phyloP scores from a whole-genome alignment of 495 filamentous ascomycete species.

The Podospora didyma region DNA sequence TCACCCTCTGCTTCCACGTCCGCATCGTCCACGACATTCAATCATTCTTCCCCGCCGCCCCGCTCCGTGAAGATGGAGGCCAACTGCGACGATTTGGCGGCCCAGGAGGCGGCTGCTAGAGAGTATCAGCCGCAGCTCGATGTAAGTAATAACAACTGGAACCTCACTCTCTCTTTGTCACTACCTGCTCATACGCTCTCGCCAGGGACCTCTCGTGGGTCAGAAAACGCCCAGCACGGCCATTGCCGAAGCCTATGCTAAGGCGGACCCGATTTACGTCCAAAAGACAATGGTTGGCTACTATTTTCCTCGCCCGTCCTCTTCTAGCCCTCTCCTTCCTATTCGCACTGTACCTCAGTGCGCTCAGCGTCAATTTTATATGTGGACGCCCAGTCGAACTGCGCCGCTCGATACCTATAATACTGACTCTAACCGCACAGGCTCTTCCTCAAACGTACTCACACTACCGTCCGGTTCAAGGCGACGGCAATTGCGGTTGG shows the following conservation, averaged over 20 bases:
- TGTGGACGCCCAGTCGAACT: too few species aligned
- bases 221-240: slow-evolving; percentile 68
- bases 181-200: slow-evolving; percentile 9
- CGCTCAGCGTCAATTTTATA: too few species aligned
- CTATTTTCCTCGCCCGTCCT: background rate
- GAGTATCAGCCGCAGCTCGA: slow-evolving; percentile 64
- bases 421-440: slow-evolving; percentile 38
- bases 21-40: slow-evolving; percentile 12
- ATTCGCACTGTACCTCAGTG: background rate
- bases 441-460: slow-evolving; percentile 79
- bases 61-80: slow-evolving; percentile 37
- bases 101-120: slow-evolving; percentile 52
- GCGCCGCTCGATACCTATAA: too few species aligned
- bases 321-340: background rate
- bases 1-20: slow-evolving; percentile 18
- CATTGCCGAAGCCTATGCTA: slow-evolving; percentile 84
- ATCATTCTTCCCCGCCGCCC: slow-evolving; percentile 4
- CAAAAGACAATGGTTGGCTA: slow-evolving; percentile 77
- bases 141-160: slow-evolving; percentile 39
- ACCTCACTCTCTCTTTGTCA: background rate
- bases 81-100: slow-evolving; percentile 39
- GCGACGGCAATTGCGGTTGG: slow-evolving; percentile 97
- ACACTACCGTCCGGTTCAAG: slow-evolving; percentile 79
- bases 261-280: slow-evolving; percentile 80
- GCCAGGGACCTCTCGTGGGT: slow-evolving; percentile 79